Evolutionary conservation across 2,329 filamentous ascomycete genomes (phyloP).

Genomic region (Diaporthe citrichinensis): DNA sequence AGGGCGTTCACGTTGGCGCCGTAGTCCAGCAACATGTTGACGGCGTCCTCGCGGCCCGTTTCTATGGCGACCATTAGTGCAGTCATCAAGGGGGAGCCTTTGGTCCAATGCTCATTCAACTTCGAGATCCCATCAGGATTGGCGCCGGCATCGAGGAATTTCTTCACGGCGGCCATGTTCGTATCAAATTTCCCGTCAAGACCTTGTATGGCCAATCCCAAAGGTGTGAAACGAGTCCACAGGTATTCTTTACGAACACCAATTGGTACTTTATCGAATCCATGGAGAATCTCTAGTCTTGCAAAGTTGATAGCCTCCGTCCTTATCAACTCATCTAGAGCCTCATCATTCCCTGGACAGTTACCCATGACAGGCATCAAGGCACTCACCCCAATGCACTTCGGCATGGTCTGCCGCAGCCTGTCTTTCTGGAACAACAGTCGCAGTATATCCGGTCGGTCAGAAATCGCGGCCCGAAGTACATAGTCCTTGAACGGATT

Average conservation of each 20-base stretch:
- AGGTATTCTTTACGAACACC: neutral
- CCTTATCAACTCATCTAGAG: neutral
- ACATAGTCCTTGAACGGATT: rapidly evolving
- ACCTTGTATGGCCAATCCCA: slow-evolving; percentile 1
- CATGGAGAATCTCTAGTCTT: neutral
- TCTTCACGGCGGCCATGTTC: neutral
- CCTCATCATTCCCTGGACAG: neutral
- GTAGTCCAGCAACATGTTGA: slow-evolving; percentile 40
- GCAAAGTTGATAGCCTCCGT: neutral
- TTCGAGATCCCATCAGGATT: neutral
- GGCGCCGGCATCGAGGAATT: neutral
- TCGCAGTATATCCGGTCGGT: neutral
- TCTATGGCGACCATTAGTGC: slow-evolving; percentile 39
- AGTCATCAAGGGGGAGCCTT: neutral
- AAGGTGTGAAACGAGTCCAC: neutral
- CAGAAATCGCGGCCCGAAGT: neutral
- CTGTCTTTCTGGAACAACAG: neutral
- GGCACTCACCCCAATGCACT: neutral
- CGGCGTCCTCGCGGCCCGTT: slow-evolving; percentile 39
- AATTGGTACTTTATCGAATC: neutral
- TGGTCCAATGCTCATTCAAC: neutral
- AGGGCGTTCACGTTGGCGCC: slow-evolving; percentile 43
- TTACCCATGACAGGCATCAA: neutral
- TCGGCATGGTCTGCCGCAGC: neutral
- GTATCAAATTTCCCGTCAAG: neutral